Evolutionary conservation across 257 asterid genomes (phyloP), one percentile per base, ranked within the genome.

Genomic region (Nicotiana obtusifolia): DNA sequence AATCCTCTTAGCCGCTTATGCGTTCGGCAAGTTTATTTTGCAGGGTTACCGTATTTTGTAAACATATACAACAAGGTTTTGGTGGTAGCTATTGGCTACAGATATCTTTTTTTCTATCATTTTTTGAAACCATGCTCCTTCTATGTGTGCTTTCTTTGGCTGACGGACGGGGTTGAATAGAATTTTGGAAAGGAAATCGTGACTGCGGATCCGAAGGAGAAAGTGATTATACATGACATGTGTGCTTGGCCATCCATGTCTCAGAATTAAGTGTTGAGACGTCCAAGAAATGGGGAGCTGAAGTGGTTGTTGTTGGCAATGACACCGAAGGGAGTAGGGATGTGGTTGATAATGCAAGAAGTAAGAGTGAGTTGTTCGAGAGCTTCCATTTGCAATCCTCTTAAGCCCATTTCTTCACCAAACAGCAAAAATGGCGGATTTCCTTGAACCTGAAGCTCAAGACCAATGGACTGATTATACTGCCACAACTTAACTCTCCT

Each of bases 51-150:
- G 0, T 92, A 92, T 22, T 22, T 91, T 26, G 90, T 92, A 0
- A 90, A 91, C 84, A 89, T 90, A 94, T 91, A 92, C 80, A 76
- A 77, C 1, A 83, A 89, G 83, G 94, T 82, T 0, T 77, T 92
- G 17, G 79, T 91, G 81, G 97, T 92, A 64, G 97, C 97, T 4
- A 92, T 95, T 0, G 97, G 95, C 8, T 91, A 94, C 0, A 95
- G 0, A 91, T 92, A 1, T 91, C 95, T 31, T 95, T 92, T 15
- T 91, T 92, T 24, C 79, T 92, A n/a, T 92, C 97, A 0, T n/a
- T 87, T 92, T 2, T 81, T 92, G 82, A 94, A 92, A 85, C 93
- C 92, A 16, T 85, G 88, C 52, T 65, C 30, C 53, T 93, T 95
- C 5, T 83, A 90, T 0, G 93, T 92, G 5, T 88, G 94, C 81